Percentiles rank a stretch among this genome's conserved stretches.
Conservation (phyloP, 306 rosid genomes). For the Lathyrus oleraceus region DNA sequence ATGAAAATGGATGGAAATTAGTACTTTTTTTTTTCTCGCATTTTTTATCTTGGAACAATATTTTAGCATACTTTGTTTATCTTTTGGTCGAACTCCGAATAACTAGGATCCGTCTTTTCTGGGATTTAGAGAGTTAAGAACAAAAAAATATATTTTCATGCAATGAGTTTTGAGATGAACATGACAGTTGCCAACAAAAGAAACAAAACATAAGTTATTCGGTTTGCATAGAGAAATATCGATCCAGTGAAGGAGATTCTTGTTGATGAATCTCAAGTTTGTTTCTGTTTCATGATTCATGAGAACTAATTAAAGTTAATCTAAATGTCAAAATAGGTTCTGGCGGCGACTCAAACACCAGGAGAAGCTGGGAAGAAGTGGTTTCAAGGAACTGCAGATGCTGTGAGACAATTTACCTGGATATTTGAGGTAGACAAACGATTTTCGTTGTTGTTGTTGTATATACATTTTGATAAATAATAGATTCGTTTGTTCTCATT, state of each 20-base stretch:
- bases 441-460: neutral
- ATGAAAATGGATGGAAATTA: neutral
- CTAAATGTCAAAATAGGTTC: constrained; percentile 63
- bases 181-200: constrained; percentile 6
- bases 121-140: too few relatives aligned
- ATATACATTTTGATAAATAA: neutral
- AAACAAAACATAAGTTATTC: neutral
- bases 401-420: constrained; percentile 95
- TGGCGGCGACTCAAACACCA: constrained; percentile 95
- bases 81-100: too few relatives aligned
- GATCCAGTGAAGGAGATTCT: constrained; percentile 21
- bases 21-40: neutral
- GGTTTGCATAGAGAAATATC: constrained; percentile 1
- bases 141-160: neutral
- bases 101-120: too few relatives aligned
- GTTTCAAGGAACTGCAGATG: constrained; percentile 99
- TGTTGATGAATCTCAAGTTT: constrained; percentile 22
- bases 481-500: neutral
- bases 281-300: constrained; percentile 24
- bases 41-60: neutral
- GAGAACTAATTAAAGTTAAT: constrained; percentile 6
- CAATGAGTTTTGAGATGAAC: neutral
- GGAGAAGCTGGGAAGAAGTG: constrained; percentile 90
- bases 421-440: constrained; percentile 75
- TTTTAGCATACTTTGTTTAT: too few relatives aligned